These are phyloP conservation scores for Cutaneotrichosporon daszewskae DNA, from an alignment of 1,284 basidiomycete species.

Conservation along the genomic window DNA sequence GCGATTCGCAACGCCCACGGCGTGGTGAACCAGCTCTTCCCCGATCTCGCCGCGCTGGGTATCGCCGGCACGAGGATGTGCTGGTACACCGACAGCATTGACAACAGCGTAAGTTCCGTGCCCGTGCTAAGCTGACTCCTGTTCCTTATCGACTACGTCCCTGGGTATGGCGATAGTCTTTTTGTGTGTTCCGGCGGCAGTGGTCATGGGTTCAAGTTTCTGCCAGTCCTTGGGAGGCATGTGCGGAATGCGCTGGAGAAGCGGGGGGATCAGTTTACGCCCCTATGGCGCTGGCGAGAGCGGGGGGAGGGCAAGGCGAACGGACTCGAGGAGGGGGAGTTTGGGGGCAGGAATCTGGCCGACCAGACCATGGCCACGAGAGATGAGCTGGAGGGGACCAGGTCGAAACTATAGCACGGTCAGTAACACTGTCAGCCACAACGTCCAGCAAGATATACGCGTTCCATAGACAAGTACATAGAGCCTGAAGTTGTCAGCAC, in stretches of 20 bases:
- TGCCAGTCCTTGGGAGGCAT: conserved; percentile 29
- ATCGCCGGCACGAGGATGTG: conserved; percentile 26
- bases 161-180: conserved; percentile 19
- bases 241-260: conserved; percentile 23
- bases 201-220: conserved; percentile 34
- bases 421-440: too few relatives aligned
- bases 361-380: conserved; percentile 12
- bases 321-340: conserved; percentile 25
- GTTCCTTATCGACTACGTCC: conserved; percentile 29
- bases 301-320: conserved; percentile 18
- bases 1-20: conserved; percentile 22
- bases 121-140: background rate
- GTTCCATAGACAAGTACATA: too few relatives aligned
- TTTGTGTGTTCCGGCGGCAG: conserved; percentile 27
- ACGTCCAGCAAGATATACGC: too few relatives aligned
- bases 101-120: conserved; percentile 12
- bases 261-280: conserved; percentile 23
- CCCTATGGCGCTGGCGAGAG: conserved; percentile 20
- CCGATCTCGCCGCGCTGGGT: conserved; percentile 24
- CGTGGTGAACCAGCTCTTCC: conserved; percentile 17
- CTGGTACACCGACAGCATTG: conserved; percentile 32
- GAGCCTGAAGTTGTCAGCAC: too few relatives aligned
- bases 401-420: too few relatives aligned
- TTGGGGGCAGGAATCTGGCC: conserved; percentile 11
- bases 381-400: too few relatives aligned